Conservation (phyloP, 192 early-diverging fungal genomes). For the Coemansia umbellata region DNA sequence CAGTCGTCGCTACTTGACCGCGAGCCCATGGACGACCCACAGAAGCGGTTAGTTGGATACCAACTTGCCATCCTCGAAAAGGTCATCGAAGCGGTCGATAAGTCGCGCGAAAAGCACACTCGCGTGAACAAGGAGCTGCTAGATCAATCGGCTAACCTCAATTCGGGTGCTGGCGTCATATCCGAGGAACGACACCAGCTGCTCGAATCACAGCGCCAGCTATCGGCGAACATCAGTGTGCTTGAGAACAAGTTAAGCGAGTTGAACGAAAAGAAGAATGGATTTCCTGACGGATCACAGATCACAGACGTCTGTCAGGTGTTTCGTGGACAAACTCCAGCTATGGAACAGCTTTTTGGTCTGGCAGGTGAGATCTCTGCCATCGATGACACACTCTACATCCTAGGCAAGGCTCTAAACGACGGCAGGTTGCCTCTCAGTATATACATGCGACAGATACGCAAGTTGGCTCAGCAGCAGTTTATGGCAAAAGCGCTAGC, state of each 20-base stretch:
- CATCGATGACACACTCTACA: conserved; percentile 83
- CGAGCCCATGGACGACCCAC: conserved; percentile 43
- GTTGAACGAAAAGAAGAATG: conserved; percentile 36
- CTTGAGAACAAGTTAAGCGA: conserved; percentile 63
- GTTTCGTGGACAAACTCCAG: conserved; percentile 36
- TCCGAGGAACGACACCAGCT: conserved; percentile 59
- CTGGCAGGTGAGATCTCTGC: conserved; percentile 86
- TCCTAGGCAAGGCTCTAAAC: conserved; percentile 73
- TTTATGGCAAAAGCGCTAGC: conserved; percentile 82
- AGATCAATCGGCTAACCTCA: conserved; percentile 62
- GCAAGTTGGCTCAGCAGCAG: conserved; percentile 80
- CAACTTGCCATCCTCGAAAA: conserved; percentile 63
- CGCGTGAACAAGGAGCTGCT: conserved; percentile 64
- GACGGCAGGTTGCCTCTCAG: conserved; percentile 66
- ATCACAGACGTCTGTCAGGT: conserved; percentile 16
- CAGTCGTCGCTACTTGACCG: conserved; percentile 37
- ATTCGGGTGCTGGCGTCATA: conserved; percentile 66
- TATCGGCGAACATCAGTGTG: conserved; percentile 63
- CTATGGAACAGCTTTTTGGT: conserved; percentile 71
- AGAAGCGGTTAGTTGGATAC: conserved; percentile 51
- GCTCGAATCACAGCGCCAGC: conserved; percentile 55
- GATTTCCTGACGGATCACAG: conserved; percentile 30
- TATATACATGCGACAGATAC: conserved; percentile 78
- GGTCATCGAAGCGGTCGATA: conserved; percentile 53
- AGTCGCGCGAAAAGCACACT: conserved; percentile 57